These are phyloP conservation scores for Salmacisia buchloeana DNA, from an alignment of 1,284 basidiomycete genomes.

Conservation along the genomic window DNA sequence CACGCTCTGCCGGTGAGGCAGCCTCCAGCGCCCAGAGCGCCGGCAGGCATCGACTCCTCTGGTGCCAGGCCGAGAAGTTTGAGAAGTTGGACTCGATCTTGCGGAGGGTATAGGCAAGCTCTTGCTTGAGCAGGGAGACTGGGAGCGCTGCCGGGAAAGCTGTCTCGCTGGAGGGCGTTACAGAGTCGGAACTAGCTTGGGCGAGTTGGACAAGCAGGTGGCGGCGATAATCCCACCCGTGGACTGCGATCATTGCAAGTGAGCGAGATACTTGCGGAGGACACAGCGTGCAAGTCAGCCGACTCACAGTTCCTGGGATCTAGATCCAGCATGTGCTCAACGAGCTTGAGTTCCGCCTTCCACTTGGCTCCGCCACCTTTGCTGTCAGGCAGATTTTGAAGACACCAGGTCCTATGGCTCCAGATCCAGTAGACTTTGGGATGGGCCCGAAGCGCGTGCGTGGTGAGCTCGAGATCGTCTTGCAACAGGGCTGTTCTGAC, in stretches of 20 bases:
- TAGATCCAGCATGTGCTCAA: constrained; percentile 45
- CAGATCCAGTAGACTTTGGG: constrained; percentile 51
- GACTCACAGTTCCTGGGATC: constrained; percentile 45
- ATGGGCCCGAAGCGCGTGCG: constrained; percentile 40
- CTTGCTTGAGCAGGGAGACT: constrained; percentile 8
- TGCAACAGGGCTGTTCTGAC: constrained; percentile 31
- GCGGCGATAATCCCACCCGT: constrained; percentile 47
- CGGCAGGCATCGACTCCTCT: constrained; percentile 54
- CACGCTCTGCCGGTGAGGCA: background rate
- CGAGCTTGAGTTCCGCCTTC: constrained; percentile 37
- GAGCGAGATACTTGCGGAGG: background rate
- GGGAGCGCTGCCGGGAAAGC: background rate
- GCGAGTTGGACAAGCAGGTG: constrained; percentile 30
- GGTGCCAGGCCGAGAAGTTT: constrained; percentile 99
- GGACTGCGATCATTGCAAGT: constrained; percentile 16
- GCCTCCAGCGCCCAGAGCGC: background rate
- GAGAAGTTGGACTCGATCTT: constrained; percentile 94
- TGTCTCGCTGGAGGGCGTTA: background rate
- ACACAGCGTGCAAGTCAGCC: background rate
- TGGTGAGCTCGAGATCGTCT: constrained; percentile 41
- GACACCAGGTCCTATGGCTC: constrained; percentile 49
- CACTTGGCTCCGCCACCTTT: constrained; percentile 24
- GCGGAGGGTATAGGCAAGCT: constrained; percentile 59
- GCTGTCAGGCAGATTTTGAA: constrained; percentile 21
- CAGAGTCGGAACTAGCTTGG: background rate